Evolutionary conservation across 495 filamentous ascomycete species (phyloP), one percentile per base, ranked within the genome.

Genomic region (Daldinia bambusicola): DNA sequence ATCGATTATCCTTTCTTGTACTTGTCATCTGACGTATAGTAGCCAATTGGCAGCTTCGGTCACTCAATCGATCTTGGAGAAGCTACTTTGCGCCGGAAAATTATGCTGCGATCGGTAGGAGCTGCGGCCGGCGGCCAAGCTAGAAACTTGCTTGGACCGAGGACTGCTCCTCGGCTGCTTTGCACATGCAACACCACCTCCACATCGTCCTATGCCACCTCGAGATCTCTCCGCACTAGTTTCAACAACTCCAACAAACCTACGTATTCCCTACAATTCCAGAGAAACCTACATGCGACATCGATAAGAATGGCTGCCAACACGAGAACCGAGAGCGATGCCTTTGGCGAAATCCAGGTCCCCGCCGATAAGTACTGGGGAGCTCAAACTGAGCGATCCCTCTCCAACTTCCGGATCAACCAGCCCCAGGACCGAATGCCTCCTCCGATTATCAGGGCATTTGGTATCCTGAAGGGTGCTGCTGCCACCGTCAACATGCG

Each of bases 401-500:
- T 99, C 81, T 90, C 90, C 77, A 99, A 99, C 85, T 99, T 99
- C 86, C 90, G 91, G 77, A 98, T 99, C 88, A 98, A 98, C 81
- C 95, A 99, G 84, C 95, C 96, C 66, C 92, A 96, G 80, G 95
- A 99, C 79, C 93, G 95, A 77, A 98, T 99, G 95, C 96, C 95
- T 52, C 91, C 93, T 66, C 91, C 94, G 0, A 90, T 99, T 66
- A 84, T 99, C 69, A 89, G 87, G 80, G 95, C 95, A 16, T 99
- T 99, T 77, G 96, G 95, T 80, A 95, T 99, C 77, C 86, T 99
- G 51, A 99, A 99, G 87, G 94, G 94, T 72, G 95, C 95, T 62
- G 96, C 95, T 32, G 95, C 96, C 41, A 93, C 89, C 9, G 96
- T 99, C 65, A 99, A 99, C 83, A 95, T 97, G 91, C 88, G 89